Conservation (phyloP, 148 eudicot species). For the Dysphania ambrosioides region DNA sequence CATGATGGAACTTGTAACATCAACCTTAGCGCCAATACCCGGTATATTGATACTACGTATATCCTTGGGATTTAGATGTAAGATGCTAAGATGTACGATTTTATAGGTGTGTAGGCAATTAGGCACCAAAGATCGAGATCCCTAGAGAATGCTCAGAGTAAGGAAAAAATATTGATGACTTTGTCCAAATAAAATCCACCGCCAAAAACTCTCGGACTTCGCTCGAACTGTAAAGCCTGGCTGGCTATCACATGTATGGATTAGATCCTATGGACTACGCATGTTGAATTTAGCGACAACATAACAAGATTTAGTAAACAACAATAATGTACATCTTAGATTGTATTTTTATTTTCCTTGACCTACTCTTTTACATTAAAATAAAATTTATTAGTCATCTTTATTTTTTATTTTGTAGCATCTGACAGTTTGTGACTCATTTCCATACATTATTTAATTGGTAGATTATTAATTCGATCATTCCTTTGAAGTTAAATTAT, state of each 20-base stretch:
- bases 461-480: no score
- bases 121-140: neutral
- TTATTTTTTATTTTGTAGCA: neutral
- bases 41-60: no score
- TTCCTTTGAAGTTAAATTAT: no score
- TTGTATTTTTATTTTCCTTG: neutral
- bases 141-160: neutral
- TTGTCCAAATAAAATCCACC: neutral
- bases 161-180: neutral
- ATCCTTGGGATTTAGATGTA: no score
- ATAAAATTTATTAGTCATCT: neutral
- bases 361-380: neutral
- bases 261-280: neutral
- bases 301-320: neutral
- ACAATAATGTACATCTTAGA: no score
- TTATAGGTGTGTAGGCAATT: no score
- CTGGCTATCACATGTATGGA: constrained; percentile 29
- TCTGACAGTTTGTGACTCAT: no score
- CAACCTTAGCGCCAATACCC: no score
- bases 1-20: no score
- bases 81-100: no score
- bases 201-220: neutral
- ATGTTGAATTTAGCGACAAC: no score
- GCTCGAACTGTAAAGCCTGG: constrained; percentile 5
- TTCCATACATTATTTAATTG: no score